Conservation (phyloP, 208 protist species). For the Leishmania aethiopica region DNA sequence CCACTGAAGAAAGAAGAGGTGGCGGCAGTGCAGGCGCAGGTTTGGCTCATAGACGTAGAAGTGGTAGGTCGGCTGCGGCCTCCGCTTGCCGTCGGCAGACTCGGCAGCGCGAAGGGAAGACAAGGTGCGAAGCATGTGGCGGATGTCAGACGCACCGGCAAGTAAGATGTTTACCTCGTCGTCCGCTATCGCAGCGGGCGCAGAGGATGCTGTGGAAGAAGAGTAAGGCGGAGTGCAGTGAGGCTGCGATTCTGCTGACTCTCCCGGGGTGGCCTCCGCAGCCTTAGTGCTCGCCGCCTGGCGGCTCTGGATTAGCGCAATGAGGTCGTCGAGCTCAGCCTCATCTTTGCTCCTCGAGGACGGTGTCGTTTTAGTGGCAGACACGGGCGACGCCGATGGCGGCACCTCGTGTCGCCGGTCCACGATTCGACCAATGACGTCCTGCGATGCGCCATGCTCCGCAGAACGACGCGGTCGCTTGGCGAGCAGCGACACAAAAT, state of each 20-base stretch:
- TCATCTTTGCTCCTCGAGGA: constrained; percentile 20
- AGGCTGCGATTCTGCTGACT: neutral
- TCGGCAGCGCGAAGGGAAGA: constrained; percentile 49
- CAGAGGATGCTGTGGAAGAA: neutral
- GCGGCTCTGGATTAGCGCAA: constrained; percentile 31
- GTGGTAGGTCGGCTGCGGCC: constrained; percentile 41
- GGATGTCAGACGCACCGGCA: constrained; percentile 76
- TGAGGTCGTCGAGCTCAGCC: constrained; percentile 52
- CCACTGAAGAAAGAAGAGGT: constrained; percentile 93
- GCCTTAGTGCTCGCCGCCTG: neutral
- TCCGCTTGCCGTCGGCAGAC: constrained; percentile 2
- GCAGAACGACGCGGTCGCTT: constrained; percentile 11
- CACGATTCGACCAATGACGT: neutral
- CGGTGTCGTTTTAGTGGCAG: neutral
- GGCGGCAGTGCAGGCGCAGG: constrained; percentile 79
- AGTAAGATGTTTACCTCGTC: constrained; percentile 61
- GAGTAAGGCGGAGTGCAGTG: neutral
- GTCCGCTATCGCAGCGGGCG: neutral
- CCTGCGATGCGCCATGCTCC: neutral
- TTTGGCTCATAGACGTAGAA: constrained; percentile 93
- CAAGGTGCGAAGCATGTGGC: constrained; percentile 86
- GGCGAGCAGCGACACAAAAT: constrained; percentile 62
- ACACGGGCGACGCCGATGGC: neutral
- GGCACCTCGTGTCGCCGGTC: neutral
- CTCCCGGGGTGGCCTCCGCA: neutral